Conservation (phyloP, 2,329 filamentous ascomycete species). For the Gaeumannomyces sp. region DNA sequence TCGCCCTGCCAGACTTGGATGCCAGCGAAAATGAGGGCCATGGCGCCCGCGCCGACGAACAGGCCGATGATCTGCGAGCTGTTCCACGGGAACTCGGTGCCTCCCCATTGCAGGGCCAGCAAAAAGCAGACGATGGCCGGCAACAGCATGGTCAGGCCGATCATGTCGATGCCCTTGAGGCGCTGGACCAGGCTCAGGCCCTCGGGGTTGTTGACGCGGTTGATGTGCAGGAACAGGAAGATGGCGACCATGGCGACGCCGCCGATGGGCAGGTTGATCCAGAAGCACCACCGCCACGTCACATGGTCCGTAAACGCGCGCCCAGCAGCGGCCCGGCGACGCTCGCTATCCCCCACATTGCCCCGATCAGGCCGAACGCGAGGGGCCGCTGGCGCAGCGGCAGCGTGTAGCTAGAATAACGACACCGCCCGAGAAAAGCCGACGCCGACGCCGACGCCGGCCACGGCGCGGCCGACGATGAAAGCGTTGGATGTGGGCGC, state of each 20-base stretch:
- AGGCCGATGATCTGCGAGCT: slow-evolving; percentile 43
- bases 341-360: slow-evolving; percentile 44
- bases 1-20: slow-evolving; percentile 41
- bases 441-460: slow-evolving; percentile 39
- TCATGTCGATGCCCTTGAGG: slow-evolving; percentile 40
- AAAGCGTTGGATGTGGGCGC: slow-evolving; percentile 36
- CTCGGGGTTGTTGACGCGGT: slow-evolving; percentile 26
- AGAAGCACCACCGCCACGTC: slow-evolving; percentile 29
- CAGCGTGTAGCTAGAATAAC: slow-evolving; percentile 39
- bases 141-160: slow-evolving; percentile 43
- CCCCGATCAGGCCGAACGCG: slow-evolving; percentile 44
- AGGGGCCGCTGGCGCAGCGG: slow-evolving; percentile 44
- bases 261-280: slow-evolving; percentile 17
- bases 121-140: slow-evolving; percentile 47
- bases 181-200: slow-evolving; percentile 28
- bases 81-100: slow-evolving; percentile 44
- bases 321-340: slow-evolving; percentile 38
- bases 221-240: slow-evolving; percentile 38
- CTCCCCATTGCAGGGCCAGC: slow-evolving; percentile 52
- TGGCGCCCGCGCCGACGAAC: slow-evolving; percentile 40
- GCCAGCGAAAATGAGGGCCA: slow-evolving; percentile 40
- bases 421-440: slow-evolving; percentile 38
- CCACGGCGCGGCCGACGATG: slow-evolving; percentile 41
- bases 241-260: slow-evolving; percentile 25
- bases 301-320: slow-evolving; percentile 29